Conservation (phyloP, 2,329 filamentous ascomycete genomes). For the Leptographium procerum region DNA sequence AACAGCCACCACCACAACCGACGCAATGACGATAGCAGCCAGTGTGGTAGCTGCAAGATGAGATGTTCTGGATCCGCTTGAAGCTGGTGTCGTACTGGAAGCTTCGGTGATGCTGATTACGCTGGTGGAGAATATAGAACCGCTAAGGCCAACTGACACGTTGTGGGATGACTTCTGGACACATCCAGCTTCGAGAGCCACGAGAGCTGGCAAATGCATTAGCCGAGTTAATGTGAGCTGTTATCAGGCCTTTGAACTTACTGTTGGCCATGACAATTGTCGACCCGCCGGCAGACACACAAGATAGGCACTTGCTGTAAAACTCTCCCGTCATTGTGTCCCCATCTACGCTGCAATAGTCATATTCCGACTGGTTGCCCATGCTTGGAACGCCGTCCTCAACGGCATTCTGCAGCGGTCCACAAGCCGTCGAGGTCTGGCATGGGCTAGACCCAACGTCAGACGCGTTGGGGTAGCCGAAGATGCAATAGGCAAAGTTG, state of each 20-base stretch:
- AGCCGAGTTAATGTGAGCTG: background rate
- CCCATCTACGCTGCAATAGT: constrained; percentile 33
- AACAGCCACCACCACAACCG: constrained; percentile 25
- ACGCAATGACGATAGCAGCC: constrained; percentile 31
- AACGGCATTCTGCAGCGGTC: constrained; percentile 29
- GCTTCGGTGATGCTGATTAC: constrained; percentile 23
- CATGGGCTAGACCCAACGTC: constrained; percentile 35
- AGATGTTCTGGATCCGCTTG: constrained; percentile 4
- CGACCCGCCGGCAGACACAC: constrained; percentile 29
- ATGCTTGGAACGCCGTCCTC: constrained; percentile 26
- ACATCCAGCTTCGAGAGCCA: constrained; percentile 41
- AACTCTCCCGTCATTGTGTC: constrained; percentile 22
- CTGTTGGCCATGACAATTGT: constrained; percentile 38
- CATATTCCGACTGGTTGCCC: constrained; percentile 25
- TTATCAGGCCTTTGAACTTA: constrained; percentile 19
- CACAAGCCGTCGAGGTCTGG: constrained; percentile 39
- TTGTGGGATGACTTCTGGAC: constrained; percentile 29
- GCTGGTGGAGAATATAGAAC: constrained; percentile 16
- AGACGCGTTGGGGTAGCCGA: constrained; percentile 38
- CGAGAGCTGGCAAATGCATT: constrained; percentile 27
- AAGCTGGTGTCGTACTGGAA: constrained; percentile 12
- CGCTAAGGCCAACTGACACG: constrained; percentile 18
- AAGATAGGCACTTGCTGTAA: constrained; percentile 31
- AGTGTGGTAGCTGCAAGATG: constrained; percentile 28
- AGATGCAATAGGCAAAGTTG: constrained; percentile 39